Base-by-base conservation (phyloP, 1,284 basidiomycete species). In the Fistulinella staudtii region DNA sequence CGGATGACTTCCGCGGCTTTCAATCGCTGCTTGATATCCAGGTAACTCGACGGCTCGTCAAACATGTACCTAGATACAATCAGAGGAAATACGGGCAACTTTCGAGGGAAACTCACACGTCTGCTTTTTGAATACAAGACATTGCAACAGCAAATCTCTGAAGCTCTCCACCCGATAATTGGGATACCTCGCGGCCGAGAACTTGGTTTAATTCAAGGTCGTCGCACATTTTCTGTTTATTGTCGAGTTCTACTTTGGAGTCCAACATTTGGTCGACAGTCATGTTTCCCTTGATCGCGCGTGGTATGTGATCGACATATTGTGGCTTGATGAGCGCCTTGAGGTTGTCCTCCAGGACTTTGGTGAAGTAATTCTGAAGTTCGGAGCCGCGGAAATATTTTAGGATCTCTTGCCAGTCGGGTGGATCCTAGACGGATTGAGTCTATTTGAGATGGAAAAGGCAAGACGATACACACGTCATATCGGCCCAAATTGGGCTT, bases 321-420 rank as follows among this genome's bases (percentile, higher is more conserved):
- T 98, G 94, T 1, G 94, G 94, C 69, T 98, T 98, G 68, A 97
- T 97, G 51, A 98, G 79, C 1, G 94, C 93, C 72, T 96, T 96
- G 60, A 97, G 75, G 62, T 98, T 93, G 66, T 98, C 94, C 69
- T 97, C 94, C 20, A 98, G 77, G n/a, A 97, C 89, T 69, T 96
- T 96, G 41, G 93, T 97, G 69, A 97, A 97, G 73, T 97, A 97
- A 66, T 97, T 98, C 65, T 97, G 94, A 24, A 97, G 77, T 67
- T 97, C 93, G 4, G 93, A 96, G 31, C 94, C 94, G 56, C 94
- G 85, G 79, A 96, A 97, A 65, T 98, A 89, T 68, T 94, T 94
- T 43, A 98, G 72, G 55, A 98, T 96, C 63, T 97, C 94, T 67
- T 92, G 85, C 93, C 93, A 98, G 63, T 97, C 94, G 28, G 93